A percentile compares a stretch with the other conserved stretches of the same genome.
Conservation (phyloP, 1,284 basidiomycete species). For the Apiotrichum veenhuisii region DNA sequence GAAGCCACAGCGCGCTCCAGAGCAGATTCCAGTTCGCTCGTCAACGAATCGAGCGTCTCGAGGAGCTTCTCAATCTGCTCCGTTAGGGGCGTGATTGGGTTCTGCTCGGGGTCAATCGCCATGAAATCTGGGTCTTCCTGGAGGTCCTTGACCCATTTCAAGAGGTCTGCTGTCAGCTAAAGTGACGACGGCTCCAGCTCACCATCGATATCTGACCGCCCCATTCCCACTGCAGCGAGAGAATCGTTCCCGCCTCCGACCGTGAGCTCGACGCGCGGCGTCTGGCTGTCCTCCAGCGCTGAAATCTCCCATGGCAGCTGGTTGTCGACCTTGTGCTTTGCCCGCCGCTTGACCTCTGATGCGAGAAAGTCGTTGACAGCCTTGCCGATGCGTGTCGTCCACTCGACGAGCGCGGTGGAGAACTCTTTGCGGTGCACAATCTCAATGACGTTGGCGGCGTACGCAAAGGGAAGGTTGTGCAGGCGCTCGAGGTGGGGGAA, state of each 20-base stretch:
- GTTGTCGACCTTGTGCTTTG: slow-evolving; percentile 71
- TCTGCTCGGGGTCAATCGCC: slow-evolving; percentile 25
- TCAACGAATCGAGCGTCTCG: slow-evolving; percentile 68
- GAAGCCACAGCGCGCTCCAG: slow-evolving; percentile 60
- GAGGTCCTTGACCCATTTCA: slow-evolving; percentile 62
- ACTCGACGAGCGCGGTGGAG: slow-evolving; percentile 66
- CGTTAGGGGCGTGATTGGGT: slow-evolving; percentile 62
- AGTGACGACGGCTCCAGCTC: slow-evolving; percentile 36
- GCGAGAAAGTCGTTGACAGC: slow-evolving; percentile 71
- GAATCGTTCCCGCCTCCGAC: slow-evolving; percentile 54
- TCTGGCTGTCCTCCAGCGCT: slow-evolving; percentile 25
- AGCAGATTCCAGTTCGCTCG: slow-evolving; percentile 71
- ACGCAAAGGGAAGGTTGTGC: slow-evolving; percentile 86
- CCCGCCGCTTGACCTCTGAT: slow-evolving; percentile 68
- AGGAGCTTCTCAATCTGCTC: slow-evolving; percentile 63
- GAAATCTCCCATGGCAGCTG: slow-evolving; percentile 71
- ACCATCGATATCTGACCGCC: slow-evolving; percentile 70
- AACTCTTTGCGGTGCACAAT: slow-evolving; percentile 86
- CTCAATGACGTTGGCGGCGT: slow-evolving; percentile 87
- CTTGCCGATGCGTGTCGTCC: slow-evolving; percentile 71
- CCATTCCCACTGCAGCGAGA: slow-evolving; percentile 52
- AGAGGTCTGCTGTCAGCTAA: slow-evolving; percentile 47
- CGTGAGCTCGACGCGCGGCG: slow-evolving; percentile 68
- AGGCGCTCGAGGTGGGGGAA: slow-evolving; percentile 86
- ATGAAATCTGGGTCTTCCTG: slow-evolving; percentile 34